Evolutionary conservation across 2,329 filamentous ascomycete species (phyloP).

Genomic region (Fusarium subglutinans): DNA sequence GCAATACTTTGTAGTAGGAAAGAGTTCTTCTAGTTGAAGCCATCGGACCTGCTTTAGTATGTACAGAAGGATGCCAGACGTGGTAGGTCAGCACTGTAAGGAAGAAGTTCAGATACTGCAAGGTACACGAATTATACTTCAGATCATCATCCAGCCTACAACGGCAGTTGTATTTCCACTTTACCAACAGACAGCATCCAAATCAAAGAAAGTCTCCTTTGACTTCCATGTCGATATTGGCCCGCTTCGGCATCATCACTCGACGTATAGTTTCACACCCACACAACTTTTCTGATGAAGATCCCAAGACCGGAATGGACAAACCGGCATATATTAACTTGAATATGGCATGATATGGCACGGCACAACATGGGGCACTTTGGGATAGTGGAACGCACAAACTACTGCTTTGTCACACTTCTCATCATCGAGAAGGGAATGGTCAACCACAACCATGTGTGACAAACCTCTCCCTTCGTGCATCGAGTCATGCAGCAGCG

Average conservation of each 20-base stretch:
- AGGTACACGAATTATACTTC: conserved; percentile 28
- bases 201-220: conserved; percentile 4
- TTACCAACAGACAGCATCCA: conserved; percentile 16
- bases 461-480: conserved; percentile 28
- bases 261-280: conserved; percentile 26
- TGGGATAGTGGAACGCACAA: conserved; percentile 20
- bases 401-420: conserved; percentile 22
- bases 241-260: conserved; percentile 18
- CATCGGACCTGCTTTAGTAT: conserved; percentile 34
- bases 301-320: conserved; percentile 23
- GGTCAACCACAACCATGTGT: conserved; percentile 35
- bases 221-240: conserved; percentile 13
- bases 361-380: conserved; percentile 27
- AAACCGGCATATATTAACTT: conserved; percentile 28
- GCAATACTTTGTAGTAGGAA: conserved; percentile 29
- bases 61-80: conserved; percentile 24
- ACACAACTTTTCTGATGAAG: conserved; percentile 8
- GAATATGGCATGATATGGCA: conserved; percentile 34
- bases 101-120: conserved; percentile 24
- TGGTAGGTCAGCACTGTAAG: conserved; percentile 27
- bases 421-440: conserved; percentile 20
- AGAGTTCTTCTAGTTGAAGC: conserved; percentile 28
- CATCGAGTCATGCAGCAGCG: conserved; percentile 35
- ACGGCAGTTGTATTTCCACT: conserved; percentile 30
- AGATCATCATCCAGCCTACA: conserved; percentile 5